Evolutionary conservation across 2,329 filamentous ascomycete species (phyloP).

Genomic region (Bipolaris gigantea): DNA sequence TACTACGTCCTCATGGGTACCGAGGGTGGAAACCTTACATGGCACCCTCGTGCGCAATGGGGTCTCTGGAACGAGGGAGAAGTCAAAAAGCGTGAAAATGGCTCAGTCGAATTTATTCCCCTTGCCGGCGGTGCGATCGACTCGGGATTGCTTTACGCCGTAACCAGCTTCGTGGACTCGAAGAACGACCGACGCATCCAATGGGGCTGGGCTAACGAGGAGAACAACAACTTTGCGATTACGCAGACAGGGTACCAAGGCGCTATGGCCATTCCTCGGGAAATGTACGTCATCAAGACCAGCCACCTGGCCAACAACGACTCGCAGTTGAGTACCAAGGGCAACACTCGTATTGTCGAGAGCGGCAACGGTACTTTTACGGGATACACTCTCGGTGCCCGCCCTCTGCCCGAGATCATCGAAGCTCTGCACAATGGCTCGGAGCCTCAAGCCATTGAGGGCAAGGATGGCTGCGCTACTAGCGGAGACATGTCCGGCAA

Average conservation of each 20-base stretch:
- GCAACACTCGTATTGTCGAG: constrained; percentile 42
- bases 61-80: constrained; percentile 52
- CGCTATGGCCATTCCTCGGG: constrained; percentile 48
- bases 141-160: constrained; percentile 51
- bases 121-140: constrained; percentile 50
- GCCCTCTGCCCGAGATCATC: constrained; percentile 51
- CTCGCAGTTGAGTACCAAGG: constrained; percentile 38
- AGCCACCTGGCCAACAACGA: constrained; percentile 43
- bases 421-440: constrained; percentile 40
- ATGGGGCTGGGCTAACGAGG: constrained; percentile 53
- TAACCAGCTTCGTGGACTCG: constrained; percentile 53
- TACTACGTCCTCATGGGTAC: constrained; percentile 51
- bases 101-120: constrained; percentile 50
- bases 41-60: constrained; percentile 47
- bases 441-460: constrained; percentile 26
- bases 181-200: constrained; percentile 54
- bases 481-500: constrained; percentile 30
- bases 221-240: constrained; percentile 47
- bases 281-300: constrained; percentile 52
- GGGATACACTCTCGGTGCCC: constrained; percentile 50
- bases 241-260: constrained; percentile 51
- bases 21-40: constrained; percentile 51
- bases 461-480: constrained; percentile 15
- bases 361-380: constrained; percentile 46
- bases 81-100: constrained; percentile 48